These are phyloP conservation scores for Monascus purpureus DNA, from an alignment of 495 filamentous ascomycete species.

Conservation along the genomic window DNA sequence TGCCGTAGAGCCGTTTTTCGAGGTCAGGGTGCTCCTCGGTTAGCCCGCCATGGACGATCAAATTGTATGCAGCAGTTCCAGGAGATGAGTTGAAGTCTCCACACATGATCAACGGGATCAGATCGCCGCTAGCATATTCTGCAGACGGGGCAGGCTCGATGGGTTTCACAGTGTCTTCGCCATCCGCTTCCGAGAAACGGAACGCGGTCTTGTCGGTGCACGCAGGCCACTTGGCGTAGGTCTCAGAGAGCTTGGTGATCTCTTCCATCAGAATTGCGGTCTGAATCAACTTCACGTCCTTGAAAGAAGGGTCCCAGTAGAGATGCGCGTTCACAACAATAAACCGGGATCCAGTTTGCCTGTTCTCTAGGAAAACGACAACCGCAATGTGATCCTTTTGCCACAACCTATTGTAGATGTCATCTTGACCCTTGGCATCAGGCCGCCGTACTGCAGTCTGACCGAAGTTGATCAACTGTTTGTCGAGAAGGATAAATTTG, in stretches of 20 bases:
- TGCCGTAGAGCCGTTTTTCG: slow-evolving; percentile 61
- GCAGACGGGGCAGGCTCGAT: slow-evolving; percentile 48
- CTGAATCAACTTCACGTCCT: slow-evolving; percentile 91
- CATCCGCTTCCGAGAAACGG: slow-evolving; percentile 46
- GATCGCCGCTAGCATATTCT: slow-evolving; percentile 68
- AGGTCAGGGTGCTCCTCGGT: slow-evolving; percentile 64
- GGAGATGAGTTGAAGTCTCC: slow-evolving; percentile 89
- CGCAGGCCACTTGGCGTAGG: slow-evolving; percentile 60
- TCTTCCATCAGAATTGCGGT: slow-evolving; percentile 89
- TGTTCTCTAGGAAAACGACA: slow-evolving; percentile 80
- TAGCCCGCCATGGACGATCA: slow-evolving; percentile 63
- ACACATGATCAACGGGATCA: slow-evolving; percentile 83
- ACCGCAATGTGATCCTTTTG: slow-evolving; percentile 92
- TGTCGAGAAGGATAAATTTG: slow-evolving; percentile 87
- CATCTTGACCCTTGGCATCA: slow-evolving; percentile 88
- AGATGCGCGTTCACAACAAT: slow-evolving; percentile 90
- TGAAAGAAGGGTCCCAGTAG: slow-evolving; percentile 80
- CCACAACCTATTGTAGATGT: slow-evolving; percentile 97
- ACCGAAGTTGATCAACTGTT: slow-evolving; percentile 84
- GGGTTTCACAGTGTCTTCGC: slow-evolving; percentile 33
- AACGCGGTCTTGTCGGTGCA: slow-evolving; percentile 68
- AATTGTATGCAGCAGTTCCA: slow-evolving; percentile 76
- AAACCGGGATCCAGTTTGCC: slow-evolving; percentile 69
- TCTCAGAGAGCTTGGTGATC: slow-evolving; percentile 67
- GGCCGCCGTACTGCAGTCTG: slow-evolving; percentile 80